These are phyloP conservation scores for Rhamnella rubrinervis DNA, from an alignment of 331 rosid species.

Conservation along the genomic window DNA sequence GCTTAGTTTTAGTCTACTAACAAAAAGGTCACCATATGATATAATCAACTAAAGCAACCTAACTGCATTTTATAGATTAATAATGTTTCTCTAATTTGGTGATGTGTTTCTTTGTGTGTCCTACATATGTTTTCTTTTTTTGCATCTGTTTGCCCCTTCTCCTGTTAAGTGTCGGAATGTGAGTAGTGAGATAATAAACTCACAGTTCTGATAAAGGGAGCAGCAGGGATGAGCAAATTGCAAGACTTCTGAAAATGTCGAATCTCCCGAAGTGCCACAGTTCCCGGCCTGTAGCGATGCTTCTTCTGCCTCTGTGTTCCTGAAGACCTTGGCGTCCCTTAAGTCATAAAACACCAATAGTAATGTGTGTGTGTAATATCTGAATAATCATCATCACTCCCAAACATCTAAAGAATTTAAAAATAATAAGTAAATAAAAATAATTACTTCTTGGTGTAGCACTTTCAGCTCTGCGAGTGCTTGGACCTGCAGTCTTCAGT, in stretches of 20 bases:
- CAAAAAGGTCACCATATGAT: too few relatives aligned
- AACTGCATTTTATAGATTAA: too few relatives aligned
- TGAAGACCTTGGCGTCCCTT: conserved; percentile 9
- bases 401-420: neutral
- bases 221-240: conserved; percentile 28
- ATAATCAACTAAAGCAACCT: too few relatives aligned
- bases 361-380: neutral
- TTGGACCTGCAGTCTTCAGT: conserved; percentile 15
- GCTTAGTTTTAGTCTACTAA: too few relatives aligned
- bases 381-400: neutral
- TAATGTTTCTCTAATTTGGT: too few relatives aligned
- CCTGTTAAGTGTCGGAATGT: neutral
- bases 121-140: neutral
- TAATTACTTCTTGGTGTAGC: conserved; percentile 13
- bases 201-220: conserved; percentile 39
- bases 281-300: conserved; percentile 30
- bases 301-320: conserved; percentile 20
- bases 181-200: neutral
- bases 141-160: too few relatives aligned
- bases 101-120: neutral
- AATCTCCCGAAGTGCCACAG: conserved; percentile 36
- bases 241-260: conserved; percentile 29
- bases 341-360: neutral
- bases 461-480: neutral
- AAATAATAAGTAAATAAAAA: neutral